Evolutionary conservation across 2,329 filamentous ascomycete species (phyloP).

Genomic region (Pyricularia sp.): DNA sequence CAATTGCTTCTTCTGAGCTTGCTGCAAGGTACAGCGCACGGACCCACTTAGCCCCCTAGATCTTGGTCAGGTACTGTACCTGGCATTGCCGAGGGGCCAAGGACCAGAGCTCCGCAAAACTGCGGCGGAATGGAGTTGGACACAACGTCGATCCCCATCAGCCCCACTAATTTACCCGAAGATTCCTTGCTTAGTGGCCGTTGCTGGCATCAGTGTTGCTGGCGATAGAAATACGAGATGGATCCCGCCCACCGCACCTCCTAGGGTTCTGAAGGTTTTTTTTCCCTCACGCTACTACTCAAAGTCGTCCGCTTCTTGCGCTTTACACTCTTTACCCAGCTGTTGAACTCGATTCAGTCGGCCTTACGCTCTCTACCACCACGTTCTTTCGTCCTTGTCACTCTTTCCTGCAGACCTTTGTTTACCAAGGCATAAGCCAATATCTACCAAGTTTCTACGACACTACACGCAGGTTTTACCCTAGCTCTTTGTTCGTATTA

Average conservation of each 20-base stretch:
- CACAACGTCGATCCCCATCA: constrained; percentile 5
- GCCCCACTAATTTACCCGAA: constrained; percentile 2
- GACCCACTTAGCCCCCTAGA: not conserved
- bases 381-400: not conserved
- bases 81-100: not conserved
- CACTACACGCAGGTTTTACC: not conserved
- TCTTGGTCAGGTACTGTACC: not conserved
- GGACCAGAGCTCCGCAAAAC: not conserved
- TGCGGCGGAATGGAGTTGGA: not conserved
- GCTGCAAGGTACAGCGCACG: not conserved
- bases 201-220: not conserved
- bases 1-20: not conserved
- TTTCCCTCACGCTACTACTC: constrained; percentile 2
- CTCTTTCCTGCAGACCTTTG: not conserved
- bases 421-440: not conserved
- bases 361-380: constrained; percentile 4
- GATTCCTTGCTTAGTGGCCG: not conserved
- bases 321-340: constrained; percentile 4
- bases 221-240: constrained; percentile 1
- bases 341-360: constrained; percentile 2
- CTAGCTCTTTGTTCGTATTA: not conserved
- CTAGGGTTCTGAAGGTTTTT: not conserved
- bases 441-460: not conserved
- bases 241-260: not conserved
- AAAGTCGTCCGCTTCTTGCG: constrained; percentile 5